Percentiles rank a stretch among this genome's conserved stretches.
Evolutionary conservation across 1,284 basidiomycete genomes (phyloP).

Genomic region (Athelia psychrophila): DNA sequence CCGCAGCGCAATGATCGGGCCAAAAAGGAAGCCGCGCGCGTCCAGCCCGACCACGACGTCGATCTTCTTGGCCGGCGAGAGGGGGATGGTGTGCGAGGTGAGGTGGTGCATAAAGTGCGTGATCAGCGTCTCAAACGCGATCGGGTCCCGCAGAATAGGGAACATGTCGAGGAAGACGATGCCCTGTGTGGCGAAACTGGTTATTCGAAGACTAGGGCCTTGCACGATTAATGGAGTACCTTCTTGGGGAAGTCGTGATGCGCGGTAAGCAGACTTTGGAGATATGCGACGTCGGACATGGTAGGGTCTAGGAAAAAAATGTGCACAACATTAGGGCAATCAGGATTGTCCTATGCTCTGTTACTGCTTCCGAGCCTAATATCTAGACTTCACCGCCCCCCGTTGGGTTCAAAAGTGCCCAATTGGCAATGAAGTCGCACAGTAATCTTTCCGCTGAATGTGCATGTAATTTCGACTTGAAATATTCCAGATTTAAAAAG

Average conservation of each 20-base stretch:
- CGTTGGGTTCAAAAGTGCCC: too few species aligned
- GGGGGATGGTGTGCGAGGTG: conserved; percentile 71
- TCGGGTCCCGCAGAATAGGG: conserved; percentile 81
- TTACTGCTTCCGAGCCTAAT: too few species aligned
- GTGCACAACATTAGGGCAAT: too few species aligned
- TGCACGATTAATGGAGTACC: too few species aligned
- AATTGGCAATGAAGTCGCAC: too few species aligned
- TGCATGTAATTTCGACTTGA: too few species aligned
- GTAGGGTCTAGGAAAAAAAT: background rate
- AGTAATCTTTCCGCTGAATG: too few species aligned
- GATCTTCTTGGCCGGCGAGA: conserved; percentile 65
- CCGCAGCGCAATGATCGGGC: conserved; percentile 88
- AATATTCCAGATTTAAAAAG: too few species aligned
- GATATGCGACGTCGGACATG: conserved; percentile 78
- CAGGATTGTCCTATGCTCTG: too few species aligned
- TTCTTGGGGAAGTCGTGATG: conserved; percentile 89
- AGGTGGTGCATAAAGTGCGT: conserved; percentile 89
- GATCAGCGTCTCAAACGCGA: conserved; percentile 88
- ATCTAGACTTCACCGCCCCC: too few species aligned
- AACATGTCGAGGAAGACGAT: conserved; percentile 89
- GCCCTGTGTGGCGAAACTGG: conserved; percentile 51
- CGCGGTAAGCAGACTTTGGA: conserved; percentile 64
- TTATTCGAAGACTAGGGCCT: background rate
- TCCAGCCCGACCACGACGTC: conserved; percentile 96
- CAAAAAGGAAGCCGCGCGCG: conserved; percentile 94